These are phyloP conservation scores for Ophioceras dolichostomum DNA, from an alignment of 2,329 filamentous ascomycete genomes.

Conservation along the genomic window DNA sequence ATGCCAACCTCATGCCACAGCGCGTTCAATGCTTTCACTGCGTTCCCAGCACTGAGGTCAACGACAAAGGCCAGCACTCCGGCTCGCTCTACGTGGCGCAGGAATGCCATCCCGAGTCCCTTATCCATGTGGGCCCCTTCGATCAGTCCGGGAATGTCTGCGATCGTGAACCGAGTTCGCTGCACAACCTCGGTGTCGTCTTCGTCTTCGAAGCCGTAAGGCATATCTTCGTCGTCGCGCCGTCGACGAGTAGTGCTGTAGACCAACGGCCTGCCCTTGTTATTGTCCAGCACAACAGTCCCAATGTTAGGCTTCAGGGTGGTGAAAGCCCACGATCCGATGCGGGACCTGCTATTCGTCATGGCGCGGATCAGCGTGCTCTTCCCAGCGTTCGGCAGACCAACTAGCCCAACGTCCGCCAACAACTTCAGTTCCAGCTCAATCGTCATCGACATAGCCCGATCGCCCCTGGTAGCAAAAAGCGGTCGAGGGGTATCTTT, in stretches of 20 bases:
- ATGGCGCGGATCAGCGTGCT: conserved; percentile 81
- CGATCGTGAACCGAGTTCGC: conserved; percentile 78
- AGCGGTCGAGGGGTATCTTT: conserved; percentile 64
- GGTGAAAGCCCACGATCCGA: conserved; percentile 95
- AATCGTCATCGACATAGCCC: conserved; percentile 64
- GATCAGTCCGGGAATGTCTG: conserved; percentile 90
- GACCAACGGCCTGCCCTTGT: conserved; percentile 58
- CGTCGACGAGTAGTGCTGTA: conserved; percentile 22
- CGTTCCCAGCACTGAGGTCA: conserved; percentile 70
- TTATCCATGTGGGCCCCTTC: conserved; percentile 86
- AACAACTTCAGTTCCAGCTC: conserved; percentile 90
- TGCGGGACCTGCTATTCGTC: conserved; percentile 75
- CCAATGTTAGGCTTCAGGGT: conserved; percentile 87
- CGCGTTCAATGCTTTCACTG: conserved; percentile 63
- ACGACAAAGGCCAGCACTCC: conserved; percentile 89
- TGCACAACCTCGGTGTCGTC: conserved; percentile 36
- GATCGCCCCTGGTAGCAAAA: conserved; percentile 79
- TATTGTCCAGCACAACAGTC: conserved; percentile 83
- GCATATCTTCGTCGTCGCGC: conserved; percentile 25
- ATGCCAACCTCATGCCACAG: conserved; percentile 86
- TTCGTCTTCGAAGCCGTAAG: conserved; percentile 15
- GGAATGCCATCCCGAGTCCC: conserved; percentile 80
- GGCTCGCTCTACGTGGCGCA: conserved; percentile 89
- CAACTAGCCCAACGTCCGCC: conserved; percentile 88
- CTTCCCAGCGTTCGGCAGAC: conserved; percentile 92